Base-by-base conservation (phyloP, 306 rosid genomes). In the Sicyos baderoa region DNA sequence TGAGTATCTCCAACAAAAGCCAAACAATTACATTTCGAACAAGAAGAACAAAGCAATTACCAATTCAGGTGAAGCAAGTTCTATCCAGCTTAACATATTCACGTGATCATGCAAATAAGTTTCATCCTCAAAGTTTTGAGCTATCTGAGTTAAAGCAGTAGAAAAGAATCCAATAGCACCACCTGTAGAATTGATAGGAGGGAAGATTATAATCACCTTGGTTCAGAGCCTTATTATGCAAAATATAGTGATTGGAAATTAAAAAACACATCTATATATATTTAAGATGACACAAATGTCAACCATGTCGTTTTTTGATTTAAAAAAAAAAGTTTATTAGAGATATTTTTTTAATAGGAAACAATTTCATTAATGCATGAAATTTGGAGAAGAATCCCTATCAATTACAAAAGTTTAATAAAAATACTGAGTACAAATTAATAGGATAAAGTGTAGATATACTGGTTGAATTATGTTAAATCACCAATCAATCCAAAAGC, bases 121-220 rank as follows among this genome's bases (percentile, higher is more conserved):
- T 71, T 75, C 61, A 72, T 82, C 87, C 65, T 82, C 86, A 27
- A 82, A 21, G 73, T 71, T 82, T 71, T 75, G 75, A 17, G 85
- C 88, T n/a, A 90, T 82, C 87, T 77, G 85, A 22, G 80, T 81
- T 83, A 93, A 73, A 71, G 94, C 83, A 66, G 87, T 74, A 23
- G 99, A 93, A 85, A 81, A 93, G 61, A 80, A 88, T 74, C 99
- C 99, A 58, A 87, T 45, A 2, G 91, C 89, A 22, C 76, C 78
- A 71, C 99, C 99, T 93, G 81, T 16, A 77, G 75, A 54, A 74
- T 63, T 21, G 50, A 54, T 59, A 73, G 56, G n/a, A 69, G 5
- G 48, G 44, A 42, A 70, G 62, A 37, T 12, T 18, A 70, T 12
- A 22, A 15, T 12, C 17, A 66, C 54, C 54, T 22, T 13, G 42